These are phyloP conservation scores for Sporobolomyces roseus DNA, from an alignment of 768 basidiomycete species.

Conservation along the genomic window DNA sequence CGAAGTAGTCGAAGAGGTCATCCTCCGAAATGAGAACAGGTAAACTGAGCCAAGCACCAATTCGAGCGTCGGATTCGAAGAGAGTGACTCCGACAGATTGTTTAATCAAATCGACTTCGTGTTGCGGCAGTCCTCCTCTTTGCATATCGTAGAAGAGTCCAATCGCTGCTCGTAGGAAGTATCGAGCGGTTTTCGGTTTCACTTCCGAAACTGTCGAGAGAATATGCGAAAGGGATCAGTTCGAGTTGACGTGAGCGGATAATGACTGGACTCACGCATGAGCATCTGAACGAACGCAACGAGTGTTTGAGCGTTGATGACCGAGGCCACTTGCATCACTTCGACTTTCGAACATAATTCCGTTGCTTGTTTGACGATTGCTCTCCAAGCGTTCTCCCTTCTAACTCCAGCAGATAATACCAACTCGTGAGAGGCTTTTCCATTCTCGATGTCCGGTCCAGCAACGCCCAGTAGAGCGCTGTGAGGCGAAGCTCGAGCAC, in stretches of 20 bases:
- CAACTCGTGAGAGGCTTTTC: conserved; percentile 25
- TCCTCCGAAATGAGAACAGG: conserved; percentile 32
- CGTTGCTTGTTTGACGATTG: conserved; percentile 35
- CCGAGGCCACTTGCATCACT: conserved; percentile 28
- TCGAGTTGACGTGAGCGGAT: not conserved
- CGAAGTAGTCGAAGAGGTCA: conserved; percentile 36
- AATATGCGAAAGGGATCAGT: not conserved
- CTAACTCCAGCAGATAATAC: conserved; percentile 29
- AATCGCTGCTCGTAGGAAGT: conserved; percentile 37
- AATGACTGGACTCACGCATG: conserved; percentile 20
- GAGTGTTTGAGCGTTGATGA: conserved; percentile 27
- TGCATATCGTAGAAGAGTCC: conserved; percentile 40
- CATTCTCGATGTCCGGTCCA: conserved; percentile 38
- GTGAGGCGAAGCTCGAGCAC: conserved; percentile 36
- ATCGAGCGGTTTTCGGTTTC: conserved; percentile 29
- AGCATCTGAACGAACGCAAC: conserved; percentile 38
- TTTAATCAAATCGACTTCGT: conserved; percentile 20
- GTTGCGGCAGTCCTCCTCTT: not conserved
- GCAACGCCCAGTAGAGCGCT: conserved; percentile 37
- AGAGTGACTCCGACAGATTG: conserved; percentile 19
- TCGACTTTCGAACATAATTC: conserved; percentile 26
- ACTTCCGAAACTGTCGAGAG: conserved; percentile 22
- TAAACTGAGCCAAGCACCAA: conserved; percentile 29
- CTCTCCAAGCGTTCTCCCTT: conserved; percentile 40
- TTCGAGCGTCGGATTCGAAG: conserved; percentile 34